Percentiles rank a stretch among this genome's conserved stretches.
Conservation (phyloP, 2,329 filamentous ascomycete genomes). For the Xylariaceae sp. region DNA sequence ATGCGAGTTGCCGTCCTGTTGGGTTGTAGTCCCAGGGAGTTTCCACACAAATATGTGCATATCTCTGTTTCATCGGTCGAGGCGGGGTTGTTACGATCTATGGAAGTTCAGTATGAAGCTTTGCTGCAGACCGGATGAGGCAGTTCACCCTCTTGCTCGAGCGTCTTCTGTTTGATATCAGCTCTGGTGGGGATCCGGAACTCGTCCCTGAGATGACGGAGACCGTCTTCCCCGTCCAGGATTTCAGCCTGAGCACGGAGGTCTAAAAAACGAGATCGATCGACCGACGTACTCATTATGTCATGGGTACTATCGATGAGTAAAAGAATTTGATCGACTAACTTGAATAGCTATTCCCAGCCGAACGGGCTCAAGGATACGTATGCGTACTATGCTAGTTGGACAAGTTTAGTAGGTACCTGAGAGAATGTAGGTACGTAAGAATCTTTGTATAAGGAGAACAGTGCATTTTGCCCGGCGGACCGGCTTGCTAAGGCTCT, state of each 20-base stretch:
- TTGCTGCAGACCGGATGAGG: slow-evolving; percentile 17
- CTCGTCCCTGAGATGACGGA: slow-evolving; percentile 34
- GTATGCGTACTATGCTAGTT: not conserved
- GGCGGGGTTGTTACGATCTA: slow-evolving; percentile 33
- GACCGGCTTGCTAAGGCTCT: slow-evolving; percentile 1
- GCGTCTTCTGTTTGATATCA: slow-evolving; percentile 36
- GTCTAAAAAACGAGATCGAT: slow-evolving; percentile 27
- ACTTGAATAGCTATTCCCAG: slow-evolving; percentile 7
- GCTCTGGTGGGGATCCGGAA: slow-evolving; percentile 37
- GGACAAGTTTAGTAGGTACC: slow-evolving; percentile 1
- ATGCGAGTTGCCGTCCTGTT: slow-evolving; percentile 65
- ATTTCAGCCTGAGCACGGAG: slow-evolving; percentile 34
- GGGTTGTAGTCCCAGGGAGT: slow-evolving; percentile 77
- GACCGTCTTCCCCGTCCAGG: slow-evolving; percentile 33
- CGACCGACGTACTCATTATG: slow-evolving; percentile 27
- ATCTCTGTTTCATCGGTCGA: slow-evolving; percentile 30
- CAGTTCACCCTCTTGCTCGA: slow-evolving; percentile 28
- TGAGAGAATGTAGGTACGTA: slow-evolving; percentile 6
- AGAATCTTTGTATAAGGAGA: not conserved
- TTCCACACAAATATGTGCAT: slow-evolving; percentile 75
- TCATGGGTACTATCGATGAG: slow-evolving; percentile 14
- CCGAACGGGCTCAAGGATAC: slow-evolving; percentile 2
- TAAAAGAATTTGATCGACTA: slow-evolving; percentile 1
- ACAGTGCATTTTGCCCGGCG: slow-evolving; percentile 8
- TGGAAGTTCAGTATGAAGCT: slow-evolving; percentile 26